Evolutionary conservation across 202 grass and related monocot species (phyloP).

Genomic region (Hordeum pubiflorum): DNA sequence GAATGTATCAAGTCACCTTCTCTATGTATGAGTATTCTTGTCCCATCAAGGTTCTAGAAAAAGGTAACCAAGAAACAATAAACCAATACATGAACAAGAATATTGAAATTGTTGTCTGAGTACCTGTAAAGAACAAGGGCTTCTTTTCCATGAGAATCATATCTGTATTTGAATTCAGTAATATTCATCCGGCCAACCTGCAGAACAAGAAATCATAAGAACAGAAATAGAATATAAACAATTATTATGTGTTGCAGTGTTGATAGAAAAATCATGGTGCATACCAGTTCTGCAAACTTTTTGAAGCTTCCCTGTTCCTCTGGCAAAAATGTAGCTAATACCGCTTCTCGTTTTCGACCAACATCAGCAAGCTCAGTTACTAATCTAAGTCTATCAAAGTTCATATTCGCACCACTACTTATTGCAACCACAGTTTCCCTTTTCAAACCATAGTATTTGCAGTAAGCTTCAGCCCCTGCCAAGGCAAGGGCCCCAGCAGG

Average conservation of each 20-base stretch:
- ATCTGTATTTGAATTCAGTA: slow-evolving; percentile 99
- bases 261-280: neutral
- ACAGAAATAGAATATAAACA: slow-evolving; percentile 4
- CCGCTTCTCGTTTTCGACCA: slow-evolving; percentile 84
- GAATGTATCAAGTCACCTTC: neutral
- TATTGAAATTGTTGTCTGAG: neutral
- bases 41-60: neutral
- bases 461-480: slow-evolving; percentile 95
- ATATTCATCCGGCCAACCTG: slow-evolving; percentile 95
- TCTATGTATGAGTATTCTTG: neutral
- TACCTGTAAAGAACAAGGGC: slow-evolving; percentile 96
- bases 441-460: slow-evolving; percentile 83
- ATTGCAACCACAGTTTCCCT: slow-evolving; percentile 83
- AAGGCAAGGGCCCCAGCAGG: slow-evolving; percentile 88
- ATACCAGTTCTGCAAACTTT: slow-evolving; percentile 65
- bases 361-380: slow-evolving; percentile 98
- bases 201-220: slow-evolving; percentile 20
- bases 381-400: slow-evolving; percentile 86
- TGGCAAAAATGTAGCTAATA: slow-evolving; percentile 75
- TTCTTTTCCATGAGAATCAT: slow-evolving; percentile 63
- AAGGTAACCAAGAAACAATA: neutral
- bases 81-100: neutral
- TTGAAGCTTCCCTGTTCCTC: slow-evolving; percentile 90
- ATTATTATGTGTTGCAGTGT: neutral
- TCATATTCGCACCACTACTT: slow-evolving; percentile 95